Evolutionary conservation across 2,329 filamentous ascomycete species (phyloP).

Genomic region (Exophiala viscosa): DNA sequence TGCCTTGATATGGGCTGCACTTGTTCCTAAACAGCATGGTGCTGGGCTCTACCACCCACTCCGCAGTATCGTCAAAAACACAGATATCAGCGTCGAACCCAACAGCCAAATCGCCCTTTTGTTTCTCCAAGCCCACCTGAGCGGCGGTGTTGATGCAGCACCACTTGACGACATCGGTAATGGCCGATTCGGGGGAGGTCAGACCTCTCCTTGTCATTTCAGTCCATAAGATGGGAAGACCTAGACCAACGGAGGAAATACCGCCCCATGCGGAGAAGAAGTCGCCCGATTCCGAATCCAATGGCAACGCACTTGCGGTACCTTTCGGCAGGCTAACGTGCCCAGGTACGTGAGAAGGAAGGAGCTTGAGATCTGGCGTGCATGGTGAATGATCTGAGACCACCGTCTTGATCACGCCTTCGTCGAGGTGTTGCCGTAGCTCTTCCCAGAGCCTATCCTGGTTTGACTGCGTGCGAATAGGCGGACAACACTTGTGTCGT

Average conservation of each 20-base stretch:
- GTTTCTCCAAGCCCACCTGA: constrained; percentile 78
- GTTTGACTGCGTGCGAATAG: constrained; percentile 76
- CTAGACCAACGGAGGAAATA: constrained; percentile 88
- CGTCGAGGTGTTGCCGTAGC: constrained; percentile 54
- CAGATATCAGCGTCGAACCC: constrained; percentile 89
- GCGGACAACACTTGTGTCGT: constrained; percentile 90
- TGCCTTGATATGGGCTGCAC: constrained; percentile 85
- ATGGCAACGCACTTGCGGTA: constrained; percentile 25
- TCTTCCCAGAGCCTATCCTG: constrained; percentile 86
- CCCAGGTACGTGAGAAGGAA: constrained; percentile 66
- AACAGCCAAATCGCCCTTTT: constrained; percentile 74
- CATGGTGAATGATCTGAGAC: constrained; percentile 96
- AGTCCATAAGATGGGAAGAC: constrained; percentile 85
- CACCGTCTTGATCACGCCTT: constrained; percentile 84
- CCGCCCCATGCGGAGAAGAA: constrained; percentile 97
- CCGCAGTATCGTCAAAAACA: constrained; percentile 80
- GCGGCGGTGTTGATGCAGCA: constrained; percentile 82
- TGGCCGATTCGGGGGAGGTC: constrained; percentile 43
- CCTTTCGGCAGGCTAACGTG: constrained; percentile 33
- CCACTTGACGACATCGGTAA: constrained; percentile 78
- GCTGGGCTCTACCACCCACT: constrained; percentile 68
- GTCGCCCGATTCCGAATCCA: constrained; percentile 59
- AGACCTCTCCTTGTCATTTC: constrained; percentile 62
- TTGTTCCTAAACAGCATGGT: constrained; percentile 96
- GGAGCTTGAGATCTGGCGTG: constrained; percentile 87